phyloP scores from a whole-genome alignment of 768 basidiomycete genomes.

The Exidia glandulosa region DNA sequence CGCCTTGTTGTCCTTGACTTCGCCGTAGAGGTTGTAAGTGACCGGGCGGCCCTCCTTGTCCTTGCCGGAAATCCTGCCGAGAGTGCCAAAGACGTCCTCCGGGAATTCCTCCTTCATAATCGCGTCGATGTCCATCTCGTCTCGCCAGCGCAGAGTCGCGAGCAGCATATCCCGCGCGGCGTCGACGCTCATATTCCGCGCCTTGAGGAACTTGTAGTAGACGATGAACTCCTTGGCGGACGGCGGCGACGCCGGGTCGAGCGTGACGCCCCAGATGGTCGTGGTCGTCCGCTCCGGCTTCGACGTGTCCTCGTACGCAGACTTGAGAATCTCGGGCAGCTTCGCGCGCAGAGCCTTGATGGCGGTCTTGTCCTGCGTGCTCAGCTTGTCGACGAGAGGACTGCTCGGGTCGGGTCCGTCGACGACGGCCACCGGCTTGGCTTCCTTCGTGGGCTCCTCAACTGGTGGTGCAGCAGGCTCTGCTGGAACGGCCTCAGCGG shows the following conservation, averaged over 20 bases:
- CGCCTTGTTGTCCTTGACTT: conserved; percentile 47
- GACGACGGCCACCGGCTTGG: no score
- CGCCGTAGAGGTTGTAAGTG: conserved; percentile 71
- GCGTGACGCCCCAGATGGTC: conserved; percentile 55
- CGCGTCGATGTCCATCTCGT: conserved; percentile 50
- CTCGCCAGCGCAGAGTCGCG: conserved; percentile 60
- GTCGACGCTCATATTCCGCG: conserved; percentile 38
- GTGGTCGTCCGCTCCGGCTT: neutral
- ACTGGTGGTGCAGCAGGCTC: neutral
- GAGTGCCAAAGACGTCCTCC: conserved; percentile 46
- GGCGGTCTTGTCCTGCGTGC: neutral
- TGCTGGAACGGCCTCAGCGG: neutral
- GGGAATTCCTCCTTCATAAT: conserved; percentile 52
- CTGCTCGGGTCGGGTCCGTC: neutral
- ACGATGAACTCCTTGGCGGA: conserved; percentile 64
- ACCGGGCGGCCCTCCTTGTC: conserved; percentile 65
- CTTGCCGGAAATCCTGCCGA: conserved; percentile 55
- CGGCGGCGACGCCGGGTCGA: conserved; percentile 50
- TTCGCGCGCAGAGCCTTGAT: neutral
- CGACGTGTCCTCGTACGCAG: neutral
- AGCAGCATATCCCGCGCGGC: conserved; percentile 59
- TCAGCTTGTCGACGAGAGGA: neutral
- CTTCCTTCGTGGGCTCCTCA: neutral
- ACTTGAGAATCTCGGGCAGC: neutral
- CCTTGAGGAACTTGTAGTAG: conserved; percentile 64